These are phyloP conservation scores for Tolypocladium inflatum DNA, from an alignment of 2,329 filamentous ascomycete species.

Conservation along the genomic window DNA sequence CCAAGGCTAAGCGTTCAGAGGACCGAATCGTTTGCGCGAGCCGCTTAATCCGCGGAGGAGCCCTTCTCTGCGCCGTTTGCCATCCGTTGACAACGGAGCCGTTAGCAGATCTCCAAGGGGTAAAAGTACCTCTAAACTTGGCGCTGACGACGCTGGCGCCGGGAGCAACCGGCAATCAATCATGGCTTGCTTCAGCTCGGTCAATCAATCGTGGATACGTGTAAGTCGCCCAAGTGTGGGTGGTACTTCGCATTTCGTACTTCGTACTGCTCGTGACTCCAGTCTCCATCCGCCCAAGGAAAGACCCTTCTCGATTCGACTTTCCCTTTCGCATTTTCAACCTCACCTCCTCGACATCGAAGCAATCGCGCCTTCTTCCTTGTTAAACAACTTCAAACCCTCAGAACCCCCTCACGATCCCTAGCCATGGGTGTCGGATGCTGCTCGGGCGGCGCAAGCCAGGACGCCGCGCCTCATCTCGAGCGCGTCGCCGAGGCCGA, in stretches of 20 bases:
- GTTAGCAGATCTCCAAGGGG: not conserved
- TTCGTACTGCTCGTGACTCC: not conserved
- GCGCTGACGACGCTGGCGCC: not conserved
- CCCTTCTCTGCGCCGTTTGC: not conserved
- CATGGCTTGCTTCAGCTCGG: not conserved
- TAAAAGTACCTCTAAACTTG: not conserved
- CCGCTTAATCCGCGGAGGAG: not conserved
- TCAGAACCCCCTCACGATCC: not conserved
- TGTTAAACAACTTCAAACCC: not conserved
- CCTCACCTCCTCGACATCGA: not conserved
- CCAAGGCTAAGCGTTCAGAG: not conserved
- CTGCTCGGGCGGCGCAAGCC: conserved; percentile 3
- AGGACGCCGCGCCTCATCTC: not conserved
- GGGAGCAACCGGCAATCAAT: not conserved
- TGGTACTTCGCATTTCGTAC: too few relatives aligned
- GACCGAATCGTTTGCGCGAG: too few relatives aligned
- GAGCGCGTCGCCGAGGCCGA: not conserved
- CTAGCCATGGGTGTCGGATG: conserved; percentile 6
- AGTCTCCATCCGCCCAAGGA: too few relatives aligned
- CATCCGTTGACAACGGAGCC: not conserved
- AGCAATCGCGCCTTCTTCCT: not conserved
- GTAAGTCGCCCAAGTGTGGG: not conserved
- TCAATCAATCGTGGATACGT: not conserved
- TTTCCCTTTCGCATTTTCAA: not conserved
- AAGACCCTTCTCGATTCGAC: not conserved